phyloP scores from a whole-genome alignment of 2,329 filamentous ascomycete genomes.

The Hypoxylon sp. region DNA sequence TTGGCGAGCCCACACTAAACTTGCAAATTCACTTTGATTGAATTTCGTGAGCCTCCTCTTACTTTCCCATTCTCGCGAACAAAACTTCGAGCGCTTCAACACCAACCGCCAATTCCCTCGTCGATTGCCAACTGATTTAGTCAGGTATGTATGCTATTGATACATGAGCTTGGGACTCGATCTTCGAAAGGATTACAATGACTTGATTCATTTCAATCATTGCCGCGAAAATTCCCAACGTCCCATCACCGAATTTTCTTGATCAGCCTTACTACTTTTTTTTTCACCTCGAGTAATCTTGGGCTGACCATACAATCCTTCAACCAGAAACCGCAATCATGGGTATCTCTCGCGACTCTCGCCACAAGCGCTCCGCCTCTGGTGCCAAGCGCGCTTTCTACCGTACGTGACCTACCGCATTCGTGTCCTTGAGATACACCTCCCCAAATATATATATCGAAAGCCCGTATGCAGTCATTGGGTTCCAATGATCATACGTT shows the following conservation, averaged over 20 bases:
- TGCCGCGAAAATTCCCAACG: slow-evolving; percentile 1
- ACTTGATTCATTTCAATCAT: slow-evolving; percentile 3
- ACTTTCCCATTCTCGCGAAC: slow-evolving; percentile 45
- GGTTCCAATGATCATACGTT: slow-evolving; percentile 71
- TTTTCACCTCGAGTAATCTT: slow-evolving; percentile 7
- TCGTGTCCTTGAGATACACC: slow-evolving; percentile 45
- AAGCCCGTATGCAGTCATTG: slow-evolving; percentile 74
- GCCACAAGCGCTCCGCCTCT: slow-evolving; percentile 99
- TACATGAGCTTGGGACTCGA: slow-evolving; percentile 1
- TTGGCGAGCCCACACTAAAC: slow-evolving; percentile 51
- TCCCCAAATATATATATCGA: slow-evolving; percentile 59
- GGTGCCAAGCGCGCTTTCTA: slow-evolving; percentile 98
- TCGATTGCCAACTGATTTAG: slow-evolving; percentile 52
- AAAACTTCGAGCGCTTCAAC: slow-evolving; percentile 42
- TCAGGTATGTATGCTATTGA: slow-evolving; percentile 49
- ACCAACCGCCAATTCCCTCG: slow-evolving; percentile 44
- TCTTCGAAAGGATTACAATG: slow-evolving; percentile 4
- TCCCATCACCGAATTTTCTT: slow-evolving; percentile 5
- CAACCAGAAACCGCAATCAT: slow-evolving; percentile 82
- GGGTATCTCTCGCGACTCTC: slow-evolving; percentile 99
- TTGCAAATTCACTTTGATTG: slow-evolving; percentile 46
- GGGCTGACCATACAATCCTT: slow-evolving; percentile 28
- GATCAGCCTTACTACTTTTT: neutral
- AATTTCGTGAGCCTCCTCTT: slow-evolving; percentile 39
- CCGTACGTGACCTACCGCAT: slow-evolving; percentile 71